phyloP scores from a whole-genome alignment of 2,329 filamentous ascomycete species.

The Tolypocladium paradoxum region DNA sequence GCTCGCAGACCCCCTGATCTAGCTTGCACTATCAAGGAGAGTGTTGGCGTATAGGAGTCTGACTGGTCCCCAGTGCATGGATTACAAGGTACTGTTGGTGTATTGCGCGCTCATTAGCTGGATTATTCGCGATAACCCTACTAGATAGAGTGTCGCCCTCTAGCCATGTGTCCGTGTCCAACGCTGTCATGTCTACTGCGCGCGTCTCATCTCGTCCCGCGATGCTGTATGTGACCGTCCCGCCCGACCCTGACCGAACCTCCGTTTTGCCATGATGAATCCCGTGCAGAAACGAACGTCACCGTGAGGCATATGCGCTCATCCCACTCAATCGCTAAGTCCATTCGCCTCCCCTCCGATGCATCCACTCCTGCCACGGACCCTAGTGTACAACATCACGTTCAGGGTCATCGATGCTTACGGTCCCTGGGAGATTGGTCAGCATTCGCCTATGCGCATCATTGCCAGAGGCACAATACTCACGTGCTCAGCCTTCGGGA shows the following conservation, averaged over 20 bases:
- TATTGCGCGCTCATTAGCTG: not conserved
- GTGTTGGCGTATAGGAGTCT: not conserved
- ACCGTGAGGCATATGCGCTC: not conserved
- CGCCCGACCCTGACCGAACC: not conserved
- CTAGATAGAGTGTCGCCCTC: not conserved
- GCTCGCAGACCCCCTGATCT: not conserved
- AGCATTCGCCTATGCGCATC: not conserved
- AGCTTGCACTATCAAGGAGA: not conserved
- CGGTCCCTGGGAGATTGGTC: constrained; percentile 17
- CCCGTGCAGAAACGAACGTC: not conserved
- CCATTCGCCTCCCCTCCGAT: not conserved
- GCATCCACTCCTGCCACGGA: not conserved
- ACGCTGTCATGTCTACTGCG: not conserved
- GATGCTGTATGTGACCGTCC: not conserved
- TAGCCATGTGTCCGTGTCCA: not conserved
- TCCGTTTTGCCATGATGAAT: not conserved
- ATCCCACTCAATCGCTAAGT: not conserved
- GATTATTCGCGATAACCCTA: not conserved
- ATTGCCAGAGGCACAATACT: constrained; percentile 5
- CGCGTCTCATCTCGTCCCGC: not conserved
- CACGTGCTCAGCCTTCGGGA: constrained; percentile 93
- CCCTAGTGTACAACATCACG: not conserved
- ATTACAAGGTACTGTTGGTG: not conserved
- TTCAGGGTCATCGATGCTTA: constrained; percentile 12
- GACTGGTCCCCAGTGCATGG: not conserved